These are phyloP conservation scores for Pseudopithomyces chartarum DNA, from an alignment of 2,329 filamentous ascomycete genomes.

Conservation along the genomic window DNA sequence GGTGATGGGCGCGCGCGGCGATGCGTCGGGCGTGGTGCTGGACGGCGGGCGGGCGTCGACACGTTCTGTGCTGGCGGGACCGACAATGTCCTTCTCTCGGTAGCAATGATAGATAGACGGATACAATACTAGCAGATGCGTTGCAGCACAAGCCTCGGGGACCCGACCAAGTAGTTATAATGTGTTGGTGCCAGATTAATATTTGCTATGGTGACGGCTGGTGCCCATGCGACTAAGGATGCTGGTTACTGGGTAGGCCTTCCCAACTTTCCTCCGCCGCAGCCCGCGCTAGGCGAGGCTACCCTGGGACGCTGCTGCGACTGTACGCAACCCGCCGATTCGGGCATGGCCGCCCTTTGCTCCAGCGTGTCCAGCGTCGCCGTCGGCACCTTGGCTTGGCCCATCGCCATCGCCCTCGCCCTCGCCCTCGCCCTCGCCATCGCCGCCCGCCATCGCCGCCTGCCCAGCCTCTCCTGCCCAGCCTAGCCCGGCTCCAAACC, in stretches of 20 bases:
- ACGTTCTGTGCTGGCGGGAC: no score
- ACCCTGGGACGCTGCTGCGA: not conserved
- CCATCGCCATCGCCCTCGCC: not conserved
- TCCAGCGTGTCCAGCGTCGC: no score
- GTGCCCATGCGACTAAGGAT: not conserved
- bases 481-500: not conserved
- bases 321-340: not conserved
- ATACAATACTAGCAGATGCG: not conserved
- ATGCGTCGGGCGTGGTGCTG: not conserved
- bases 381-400: no score
- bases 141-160: not conserved
- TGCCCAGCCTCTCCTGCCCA: not conserved
- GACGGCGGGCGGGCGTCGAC: not conserved
- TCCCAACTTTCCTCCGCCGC: not conserved
- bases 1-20: not conserved
- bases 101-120: no score
- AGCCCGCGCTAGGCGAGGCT: slow-evolving; percentile 1
- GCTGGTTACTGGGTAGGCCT: not conserved
- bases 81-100: no score
- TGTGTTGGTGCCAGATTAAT: not conserved
- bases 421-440: not conserved
- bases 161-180: not conserved
- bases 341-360: not conserved
- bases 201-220: not conserved
- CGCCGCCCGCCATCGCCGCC: not conserved